A percentile compares a stretch with the other conserved stretches of the same genome.
phyloP scores from a whole-genome alignment of 768 basidiomycete species.

The Hypholoma fasciculare region DNA sequence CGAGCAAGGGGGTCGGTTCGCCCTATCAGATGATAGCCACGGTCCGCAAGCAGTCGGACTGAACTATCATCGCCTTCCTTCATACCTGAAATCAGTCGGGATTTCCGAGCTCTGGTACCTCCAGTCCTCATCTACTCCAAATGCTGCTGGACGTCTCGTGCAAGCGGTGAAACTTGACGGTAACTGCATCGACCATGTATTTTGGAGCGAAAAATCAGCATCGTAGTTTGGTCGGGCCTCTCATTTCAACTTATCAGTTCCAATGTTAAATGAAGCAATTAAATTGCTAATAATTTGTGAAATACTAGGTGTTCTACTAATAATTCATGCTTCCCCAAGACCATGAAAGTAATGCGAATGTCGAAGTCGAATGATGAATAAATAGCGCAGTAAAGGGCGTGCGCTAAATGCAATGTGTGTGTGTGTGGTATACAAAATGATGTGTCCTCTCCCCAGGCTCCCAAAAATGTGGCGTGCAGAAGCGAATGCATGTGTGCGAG shows the following conservation, averaged over 20 bases:
- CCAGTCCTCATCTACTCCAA: constrained; percentile 36
- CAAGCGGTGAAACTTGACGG: constrained; percentile 40
- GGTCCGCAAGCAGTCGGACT: constrained; percentile 85
- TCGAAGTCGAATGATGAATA: not conserved
- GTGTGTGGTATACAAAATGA: not conserved
- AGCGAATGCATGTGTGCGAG: not conserved
- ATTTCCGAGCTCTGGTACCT: constrained; percentile 71
- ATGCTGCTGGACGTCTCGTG: constrained; percentile 46
- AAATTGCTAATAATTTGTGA: not conserved
- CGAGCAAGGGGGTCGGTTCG: constrained; percentile 68
- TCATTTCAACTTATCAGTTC: not conserved
- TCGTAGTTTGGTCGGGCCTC: not conserved
- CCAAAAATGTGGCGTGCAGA: not conserved
- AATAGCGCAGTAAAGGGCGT: not conserved
- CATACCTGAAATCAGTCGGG: constrained; percentile 63
- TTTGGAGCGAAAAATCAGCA: not conserved
- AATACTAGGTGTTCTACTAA: not conserved
- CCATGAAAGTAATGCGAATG: not conserved
- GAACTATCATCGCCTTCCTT: constrained; percentile 69
- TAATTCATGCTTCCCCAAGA: not conserved
- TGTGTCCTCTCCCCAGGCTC: not conserved
- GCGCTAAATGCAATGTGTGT: not conserved
- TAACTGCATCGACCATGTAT: not conserved
- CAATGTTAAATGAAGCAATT: not conserved
- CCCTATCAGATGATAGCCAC: constrained; percentile 95